Evolutionary conservation across 495 filamentous ascomycete species (phyloP), one percentile per base, ranked within the genome.

Genomic region (Lophiostoma macrostomum): DNA sequence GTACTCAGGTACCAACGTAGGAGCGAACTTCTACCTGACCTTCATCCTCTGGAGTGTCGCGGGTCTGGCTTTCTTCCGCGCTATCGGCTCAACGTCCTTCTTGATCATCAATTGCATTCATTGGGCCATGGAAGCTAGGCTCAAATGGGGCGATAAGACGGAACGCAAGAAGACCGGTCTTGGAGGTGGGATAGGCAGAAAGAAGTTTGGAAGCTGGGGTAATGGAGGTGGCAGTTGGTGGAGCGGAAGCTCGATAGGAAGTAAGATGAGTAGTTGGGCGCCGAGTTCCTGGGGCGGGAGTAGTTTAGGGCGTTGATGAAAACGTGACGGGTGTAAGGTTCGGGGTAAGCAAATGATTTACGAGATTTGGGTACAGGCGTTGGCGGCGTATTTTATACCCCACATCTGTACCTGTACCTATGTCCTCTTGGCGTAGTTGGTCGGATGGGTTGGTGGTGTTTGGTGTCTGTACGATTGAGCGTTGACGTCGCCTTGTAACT

Each of bases 41-140:
- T 90, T 96, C 64, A 86, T 97, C 62, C 77, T 99, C 5, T 99
- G 94, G 94, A 71, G 81, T 24, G 94, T 99, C 12, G 94, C 93
- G 0, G 78, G 76, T 1, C 70, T 99, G 48, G 93, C 94, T 5
- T 69, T 88, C 6, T 91, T 97, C 69, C 76, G 94, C 50, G 87
- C 87, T 0, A 50, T 95, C 2, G 94, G 93, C 0, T 82, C 76
- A n/a, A 83, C 82, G 10, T 80, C 87, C 0, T 98, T 91, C 67
- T 82, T 86, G 0, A 70, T 96, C 13, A 78, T 97, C 44, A 87
- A 91, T 65, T 72, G 86, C 4, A 70, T 99, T 19, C 87, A 94
- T 62, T 84, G 82, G 69, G 74, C 94, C 28, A 88, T 91, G 10
- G 93, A 97, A 70, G 90, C 87, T 0, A 80, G 85, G 64, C 80